Evolutionary conservation across 2,329 filamentous ascomycete genomes (phyloP).

Genomic region (Monilinia aucupariae): DNA sequence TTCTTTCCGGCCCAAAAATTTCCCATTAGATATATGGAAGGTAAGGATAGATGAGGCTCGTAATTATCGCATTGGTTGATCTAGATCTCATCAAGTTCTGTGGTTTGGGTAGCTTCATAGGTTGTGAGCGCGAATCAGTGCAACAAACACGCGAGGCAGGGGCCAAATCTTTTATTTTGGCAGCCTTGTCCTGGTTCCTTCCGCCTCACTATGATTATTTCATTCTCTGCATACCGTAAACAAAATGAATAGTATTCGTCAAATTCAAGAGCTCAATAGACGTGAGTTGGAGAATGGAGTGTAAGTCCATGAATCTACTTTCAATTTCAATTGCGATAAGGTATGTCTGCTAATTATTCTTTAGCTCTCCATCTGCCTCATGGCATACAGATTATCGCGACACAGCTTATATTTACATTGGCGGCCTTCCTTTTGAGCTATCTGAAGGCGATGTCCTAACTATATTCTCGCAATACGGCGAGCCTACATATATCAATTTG

Average conservation of each 20-base stretch:
- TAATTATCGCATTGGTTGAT: slow-evolving; percentile 14
- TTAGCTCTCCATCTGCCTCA: slow-evolving; percentile 74
- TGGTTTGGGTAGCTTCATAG: slow-evolving; percentile 19
- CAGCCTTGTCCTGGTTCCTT: slow-evolving; percentile 11
- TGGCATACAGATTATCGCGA: slow-evolving; percentile 98
- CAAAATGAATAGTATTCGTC: slow-evolving; percentile 86
- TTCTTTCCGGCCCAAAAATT: slow-evolving; percentile 2
- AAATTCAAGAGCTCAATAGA: slow-evolving; percentile 89
- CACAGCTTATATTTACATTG: slow-evolving; percentile 94
- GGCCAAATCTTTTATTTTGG: slow-evolving; percentile 12
- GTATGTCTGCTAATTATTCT: slow-evolving; percentile 18
- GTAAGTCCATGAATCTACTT: slow-evolving; percentile 42
- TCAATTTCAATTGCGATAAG: not conserved
- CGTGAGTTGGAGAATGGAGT: slow-evolving; percentile 86
- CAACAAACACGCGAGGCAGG: slow-evolving; percentile 18
- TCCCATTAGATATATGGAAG: not conserved
- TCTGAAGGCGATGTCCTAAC: slow-evolving; percentile 94
- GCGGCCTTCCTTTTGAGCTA: slow-evolving; percentile 84
- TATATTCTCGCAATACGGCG: slow-evolving; percentile 95
- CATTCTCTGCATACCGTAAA: not conserved
- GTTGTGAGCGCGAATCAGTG: slow-evolving; percentile 22
- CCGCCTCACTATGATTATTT: slow-evolving; percentile 3
- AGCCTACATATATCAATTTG: slow-evolving; percentile 88
- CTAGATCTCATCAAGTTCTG: slow-evolving; percentile 11
- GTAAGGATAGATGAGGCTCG: slow-evolving; percentile 2